Conservation (phyloP, 2,329 filamentous ascomycete species). For the Aspergillus sp. region DNA sequence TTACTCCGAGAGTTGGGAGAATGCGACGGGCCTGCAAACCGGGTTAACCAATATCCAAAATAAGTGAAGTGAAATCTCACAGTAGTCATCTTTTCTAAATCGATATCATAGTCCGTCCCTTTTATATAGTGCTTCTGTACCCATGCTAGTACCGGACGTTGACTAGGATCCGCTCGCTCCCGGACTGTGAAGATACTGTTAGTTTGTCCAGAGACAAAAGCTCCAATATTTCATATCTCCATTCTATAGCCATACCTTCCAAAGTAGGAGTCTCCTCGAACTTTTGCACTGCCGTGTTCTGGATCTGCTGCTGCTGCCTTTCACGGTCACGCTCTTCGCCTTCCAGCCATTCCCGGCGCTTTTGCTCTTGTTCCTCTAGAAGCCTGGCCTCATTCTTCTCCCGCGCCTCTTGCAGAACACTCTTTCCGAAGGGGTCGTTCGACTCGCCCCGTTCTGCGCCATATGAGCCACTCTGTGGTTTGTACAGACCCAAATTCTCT, state of each 20-base stretch:
- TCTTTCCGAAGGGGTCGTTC: constrained; percentile 39
- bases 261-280: constrained; percentile 29
- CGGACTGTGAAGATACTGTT: constrained; percentile 21
- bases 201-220: no score
- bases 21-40: constrained; percentile 37
- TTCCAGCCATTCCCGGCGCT: constrained; percentile 49
- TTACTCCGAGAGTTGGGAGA: constrained; percentile 40
- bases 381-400: constrained; percentile 36
- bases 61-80: constrained; percentile 16
- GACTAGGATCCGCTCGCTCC: constrained; percentile 33
- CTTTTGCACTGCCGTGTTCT: constrained; percentile 32
- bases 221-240: no score
- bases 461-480: constrained; percentile 41
- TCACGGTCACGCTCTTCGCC: constrained; percentile 44
- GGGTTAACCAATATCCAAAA: not conserved
- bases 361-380: constrained; percentile 40
- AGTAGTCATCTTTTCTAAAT: constrained; percentile 30
- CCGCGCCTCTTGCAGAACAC: constrained; percentile 36
- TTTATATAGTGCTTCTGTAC: constrained; percentile 38
- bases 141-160: constrained; percentile 38
- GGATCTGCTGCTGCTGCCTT: constrained; percentile 24
- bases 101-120: constrained; percentile 29
- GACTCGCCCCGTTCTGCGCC: constrained; percentile 36
- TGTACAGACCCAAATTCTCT: constrained; percentile 37
- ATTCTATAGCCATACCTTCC: constrained; percentile 23